A percentile compares a stretch with the other conserved stretches of the same genome.
Evolutionary conservation across 306 rosid species (phyloP).

Genomic region (Parietaria judaica): DNA sequence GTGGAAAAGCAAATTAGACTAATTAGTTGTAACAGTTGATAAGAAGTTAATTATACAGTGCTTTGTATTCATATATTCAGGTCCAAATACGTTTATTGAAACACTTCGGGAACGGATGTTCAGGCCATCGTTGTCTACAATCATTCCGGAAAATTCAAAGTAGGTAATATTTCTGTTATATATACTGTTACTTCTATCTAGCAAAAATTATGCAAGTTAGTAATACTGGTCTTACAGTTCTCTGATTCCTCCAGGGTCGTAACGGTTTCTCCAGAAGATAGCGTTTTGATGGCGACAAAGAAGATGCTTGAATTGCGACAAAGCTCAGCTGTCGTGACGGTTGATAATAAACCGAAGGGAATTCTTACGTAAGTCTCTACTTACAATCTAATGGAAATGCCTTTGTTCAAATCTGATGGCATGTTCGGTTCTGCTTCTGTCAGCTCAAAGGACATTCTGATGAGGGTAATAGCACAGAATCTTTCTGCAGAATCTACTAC

Average conservation of each 20-base stretch:
- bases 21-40: not conserved
- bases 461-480: constrained; percentile 81
- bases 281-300: constrained; percentile 60
- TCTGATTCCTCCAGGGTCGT: constrained; percentile 52
- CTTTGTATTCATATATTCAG: constrained; percentile 37
- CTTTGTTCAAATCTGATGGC: not conserved
- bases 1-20: too few species aligned
- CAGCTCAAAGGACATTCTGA: constrained; percentile 91
- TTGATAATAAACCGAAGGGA: constrained; percentile 73
- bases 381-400: constrained; percentile 2
- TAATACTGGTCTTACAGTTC: constrained; percentile 18
- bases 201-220: not conserved
- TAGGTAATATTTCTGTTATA: constrained; percentile 64
- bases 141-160: constrained; percentile 89
- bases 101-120: constrained; percentile 82
- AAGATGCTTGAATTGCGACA: constrained; percentile 69
- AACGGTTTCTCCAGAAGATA: constrained; percentile 59
- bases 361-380: constrained; percentile 71
- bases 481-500: constrained; percentile 66
- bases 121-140: constrained; percentile 83
- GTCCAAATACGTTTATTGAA: constrained; percentile 71
- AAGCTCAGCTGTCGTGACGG: constrained; percentile 67
- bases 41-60: constrained; percentile 9
- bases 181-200: constrained; percentile 2
- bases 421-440: constrained; percentile 17